Percentiles rank a stretch among this genome's conserved stretches.
Evolutionary conservation across 2,329 filamentous ascomycete species (phyloP).

Genomic region (Colletotrichum musae): DNA sequence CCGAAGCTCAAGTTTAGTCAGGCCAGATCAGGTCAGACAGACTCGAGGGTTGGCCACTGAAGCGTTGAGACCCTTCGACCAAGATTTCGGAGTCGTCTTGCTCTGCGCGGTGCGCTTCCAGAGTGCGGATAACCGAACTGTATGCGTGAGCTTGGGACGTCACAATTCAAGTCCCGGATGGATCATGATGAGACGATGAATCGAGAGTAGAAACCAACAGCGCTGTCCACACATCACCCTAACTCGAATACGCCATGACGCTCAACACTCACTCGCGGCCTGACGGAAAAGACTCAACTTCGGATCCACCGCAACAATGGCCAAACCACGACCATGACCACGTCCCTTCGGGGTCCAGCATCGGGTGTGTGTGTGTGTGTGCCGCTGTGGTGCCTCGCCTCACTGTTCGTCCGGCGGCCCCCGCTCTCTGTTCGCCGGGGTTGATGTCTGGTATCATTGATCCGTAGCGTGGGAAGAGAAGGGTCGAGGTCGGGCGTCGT

Average conservation of each 20-base stretch:
- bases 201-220: too few relatives aligned
- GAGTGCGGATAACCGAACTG: too few relatives aligned
- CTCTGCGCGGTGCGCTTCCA: constrained; percentile 9
- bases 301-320: constrained; percentile 10
- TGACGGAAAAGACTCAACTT: constrained; percentile 10
- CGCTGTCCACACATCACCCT: constrained; percentile 7
- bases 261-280: background rate
- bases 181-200: too few relatives aligned
- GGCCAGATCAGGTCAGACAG: constrained; percentile 5
- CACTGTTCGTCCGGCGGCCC: constrained; percentile 25
- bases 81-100: background rate
- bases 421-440: constrained; percentile 23
- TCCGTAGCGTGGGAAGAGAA: constrained; percentile 25
- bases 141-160: too few relatives aligned
- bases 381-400: constrained; percentile 3
- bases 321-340: constrained; percentile 8
- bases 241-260: background rate
- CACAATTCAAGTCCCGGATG: too few relatives aligned
- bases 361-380: constrained; percentile 6
- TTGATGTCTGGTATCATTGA: constrained; percentile 32
- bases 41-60: constrained; percentile 3
- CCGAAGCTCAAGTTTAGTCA: constrained; percentile 11
- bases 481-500: constrained; percentile 28
- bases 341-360: constrained; percentile 15
- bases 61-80: too few relatives aligned